Evolutionary conservation across 2,329 filamentous ascomycete genomes (phyloP).

Genomic region (Periconia sp.): DNA sequence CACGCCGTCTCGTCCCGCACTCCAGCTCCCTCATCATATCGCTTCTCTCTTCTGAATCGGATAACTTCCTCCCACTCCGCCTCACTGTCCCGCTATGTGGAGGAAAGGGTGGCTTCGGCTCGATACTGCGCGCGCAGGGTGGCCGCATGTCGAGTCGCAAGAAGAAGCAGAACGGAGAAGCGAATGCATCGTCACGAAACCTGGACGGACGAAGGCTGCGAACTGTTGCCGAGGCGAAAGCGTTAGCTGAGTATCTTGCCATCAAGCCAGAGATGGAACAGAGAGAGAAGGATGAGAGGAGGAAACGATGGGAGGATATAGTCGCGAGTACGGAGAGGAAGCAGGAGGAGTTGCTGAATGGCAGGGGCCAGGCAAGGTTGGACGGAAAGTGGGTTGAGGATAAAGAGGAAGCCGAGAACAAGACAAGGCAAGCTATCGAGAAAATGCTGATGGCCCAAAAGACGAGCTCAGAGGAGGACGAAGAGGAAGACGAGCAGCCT

Average conservation of each 20-base stretch:
- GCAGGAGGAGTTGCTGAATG: slow-evolving; percentile 81
- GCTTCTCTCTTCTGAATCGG: slow-evolving; percentile 62
- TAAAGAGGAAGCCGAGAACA: slow-evolving; percentile 87
- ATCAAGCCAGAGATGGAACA: slow-evolving; percentile 98
- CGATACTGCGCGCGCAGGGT: slow-evolving; percentile 92
- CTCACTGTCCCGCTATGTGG: slow-evolving; percentile 81
- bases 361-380: slow-evolving; percentile 67
- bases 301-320: slow-evolving; percentile 85
- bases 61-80: slow-evolving; percentile 81
- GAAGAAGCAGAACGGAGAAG: slow-evolving; percentile 81
- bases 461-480: slow-evolving; percentile 47
- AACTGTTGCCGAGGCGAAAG: slow-evolving; percentile 94
- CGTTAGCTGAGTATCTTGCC: slow-evolving; percentile 90
- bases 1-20: slow-evolving; percentile 71
- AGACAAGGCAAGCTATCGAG: slow-evolving; percentile 77
- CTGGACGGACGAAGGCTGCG: slow-evolving; percentile 88
- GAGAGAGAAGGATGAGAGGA: slow-evolving; percentile 86
- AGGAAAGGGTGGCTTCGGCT: slow-evolving; percentile 97
- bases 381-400: slow-evolving; percentile 95
- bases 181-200: slow-evolving; percentile 90
- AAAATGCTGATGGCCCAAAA: slow-evolving; percentile 53
- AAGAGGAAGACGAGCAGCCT: slow-evolving; percentile 19
- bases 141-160: slow-evolving; percentile 98
- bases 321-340: slow-evolving; percentile 82
- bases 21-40: slow-evolving; percentile 64